These are phyloP conservation scores for Kokia cookei DNA, from an alignment of 441 rosid species.

Conservation along the genomic window DNA sequence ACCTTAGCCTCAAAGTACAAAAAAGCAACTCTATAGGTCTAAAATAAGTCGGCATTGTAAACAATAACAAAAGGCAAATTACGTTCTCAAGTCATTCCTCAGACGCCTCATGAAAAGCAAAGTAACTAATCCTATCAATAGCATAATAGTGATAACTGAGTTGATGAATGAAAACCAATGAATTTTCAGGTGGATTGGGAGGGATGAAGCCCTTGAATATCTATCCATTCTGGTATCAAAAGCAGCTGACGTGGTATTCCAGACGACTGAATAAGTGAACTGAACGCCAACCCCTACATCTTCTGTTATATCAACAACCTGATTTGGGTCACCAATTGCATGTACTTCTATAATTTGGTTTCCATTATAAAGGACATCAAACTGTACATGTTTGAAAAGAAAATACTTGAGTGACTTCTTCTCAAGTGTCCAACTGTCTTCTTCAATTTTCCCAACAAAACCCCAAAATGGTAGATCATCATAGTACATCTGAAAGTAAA, in stretches of 20 bases:
- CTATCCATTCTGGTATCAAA: slow-evolving; percentile 55
- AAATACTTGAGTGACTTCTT: slow-evolving; percentile 38
- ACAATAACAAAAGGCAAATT: slow-evolving; percentile 9
- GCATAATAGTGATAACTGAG: slow-evolving; percentile 40
- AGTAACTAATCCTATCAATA: slow-evolving; percentile 53
- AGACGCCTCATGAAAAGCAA: slow-evolving; percentile 54
- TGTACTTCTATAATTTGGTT: slow-evolving; percentile 44
- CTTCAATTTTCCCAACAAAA: slow-evolving; percentile 73
- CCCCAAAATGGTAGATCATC: slow-evolving; percentile 95
- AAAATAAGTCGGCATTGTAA: slow-evolving; percentile 8
- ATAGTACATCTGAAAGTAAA: slow-evolving; percentile 80
- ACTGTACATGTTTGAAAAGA: slow-evolving; percentile 60
- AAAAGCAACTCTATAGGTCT: slow-evolving; percentile 2
- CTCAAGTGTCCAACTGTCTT: slow-evolving; percentile 23
- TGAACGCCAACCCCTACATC: slow-evolving; percentile 48
- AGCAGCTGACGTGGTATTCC: slow-evolving; percentile 50
- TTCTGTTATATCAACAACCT: slow-evolving; percentile 59
- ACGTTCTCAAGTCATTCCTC: slow-evolving; percentile 68
- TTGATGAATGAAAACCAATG: slow-evolving; percentile 73
- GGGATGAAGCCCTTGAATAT: slow-evolving; percentile 47
- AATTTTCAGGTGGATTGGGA: slow-evolving; percentile 43
- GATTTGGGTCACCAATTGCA: slow-evolving; percentile 60
- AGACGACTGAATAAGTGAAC: slow-evolving; percentile 69
- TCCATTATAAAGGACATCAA: slow-evolving; percentile 58
- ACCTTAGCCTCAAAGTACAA: neutral